Percentiles rank a stretch among this genome's conserved stretches.
These are phyloP conservation scores for Daldinia caldariorum DNA, from an alignment of 495 filamentous ascomycete species.

Conservation along the genomic window DNA sequence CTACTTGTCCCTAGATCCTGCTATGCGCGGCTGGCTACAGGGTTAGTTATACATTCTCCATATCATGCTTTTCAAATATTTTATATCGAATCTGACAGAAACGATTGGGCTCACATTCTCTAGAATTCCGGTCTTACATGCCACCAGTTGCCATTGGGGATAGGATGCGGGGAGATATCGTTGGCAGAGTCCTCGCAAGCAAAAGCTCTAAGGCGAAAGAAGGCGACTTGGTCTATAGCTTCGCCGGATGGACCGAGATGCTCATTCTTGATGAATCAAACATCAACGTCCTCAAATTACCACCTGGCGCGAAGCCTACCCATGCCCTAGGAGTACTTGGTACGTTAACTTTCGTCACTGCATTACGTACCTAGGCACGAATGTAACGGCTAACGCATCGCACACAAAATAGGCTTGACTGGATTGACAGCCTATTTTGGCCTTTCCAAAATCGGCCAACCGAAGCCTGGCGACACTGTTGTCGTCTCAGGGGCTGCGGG, in stretches of 20 bases:
- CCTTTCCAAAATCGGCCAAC: constrained; percentile 66
- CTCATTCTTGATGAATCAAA: constrained; percentile 61
- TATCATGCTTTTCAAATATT: background rate
- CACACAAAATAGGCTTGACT: constrained; percentile 50
- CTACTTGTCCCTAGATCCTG: constrained; percentile 77
- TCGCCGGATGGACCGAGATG: constrained; percentile 71
- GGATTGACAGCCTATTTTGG: constrained; percentile 77
- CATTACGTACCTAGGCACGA: background rate
- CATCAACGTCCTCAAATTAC: constrained; percentile 52
- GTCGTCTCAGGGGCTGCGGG: constrained; percentile 76
- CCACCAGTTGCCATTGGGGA: constrained; percentile 71
- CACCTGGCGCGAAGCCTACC: constrained; percentile 60
- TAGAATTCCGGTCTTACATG: constrained; percentile 70
- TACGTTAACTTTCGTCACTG: constrained; percentile 16
- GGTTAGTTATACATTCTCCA: constrained; percentile 38
- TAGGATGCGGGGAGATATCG: constrained; percentile 71
- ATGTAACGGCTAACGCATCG: background rate
- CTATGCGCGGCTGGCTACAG: constrained; percentile 80
- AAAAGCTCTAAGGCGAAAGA: constrained; percentile 56
- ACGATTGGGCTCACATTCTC: background rate
- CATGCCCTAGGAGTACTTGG: constrained; percentile 69
- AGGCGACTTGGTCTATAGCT: constrained; percentile 64
- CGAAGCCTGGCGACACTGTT: constrained; percentile 68
- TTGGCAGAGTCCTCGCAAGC: constrained; percentile 62
- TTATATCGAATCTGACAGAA: background rate